These are phyloP conservation scores for Fomitiporia mediterranea DNA, from an alignment of 1,284 basidiomycete species.

Conservation along the genomic window DNA sequence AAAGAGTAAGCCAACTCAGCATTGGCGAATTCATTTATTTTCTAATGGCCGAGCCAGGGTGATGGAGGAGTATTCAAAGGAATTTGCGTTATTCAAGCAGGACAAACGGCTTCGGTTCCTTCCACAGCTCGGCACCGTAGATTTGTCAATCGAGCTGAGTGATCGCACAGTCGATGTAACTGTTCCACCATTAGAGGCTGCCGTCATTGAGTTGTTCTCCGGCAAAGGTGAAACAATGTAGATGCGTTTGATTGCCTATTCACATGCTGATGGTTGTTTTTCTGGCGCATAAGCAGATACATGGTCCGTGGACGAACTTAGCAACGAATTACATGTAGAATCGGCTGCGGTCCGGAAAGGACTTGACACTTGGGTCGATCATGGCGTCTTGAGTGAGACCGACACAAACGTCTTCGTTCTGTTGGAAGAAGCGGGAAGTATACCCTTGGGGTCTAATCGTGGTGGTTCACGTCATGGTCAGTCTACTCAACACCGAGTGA, in stretches of 20 bases:
- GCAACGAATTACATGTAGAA: slow-evolving; percentile 61
- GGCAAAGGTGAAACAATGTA: slow-evolving; percentile 44
- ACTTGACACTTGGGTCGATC: slow-evolving; percentile 77
- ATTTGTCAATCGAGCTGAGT: slow-evolving; percentile 72
- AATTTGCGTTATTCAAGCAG: slow-evolving; percentile 79
- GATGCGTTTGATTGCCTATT: not conserved
- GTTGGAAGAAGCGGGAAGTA: slow-evolving; percentile 51
- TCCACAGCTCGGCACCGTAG: slow-evolving; percentile 79
- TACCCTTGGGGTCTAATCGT: slow-evolving; percentile 23
- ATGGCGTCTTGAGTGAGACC: slow-evolving; percentile 74
- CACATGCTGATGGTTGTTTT: too few species aligned
- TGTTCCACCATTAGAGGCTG: slow-evolving; percentile 83
- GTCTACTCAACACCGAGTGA: slow-evolving; percentile 18
- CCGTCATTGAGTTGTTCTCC: slow-evolving; percentile 83
- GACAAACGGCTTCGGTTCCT: slow-evolving; percentile 88
- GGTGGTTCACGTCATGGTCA: slow-evolving; percentile 31
- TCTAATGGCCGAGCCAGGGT: slow-evolving; percentile 41
- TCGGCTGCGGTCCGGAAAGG: slow-evolving; percentile 63
- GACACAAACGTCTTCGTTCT: slow-evolving; percentile 52
- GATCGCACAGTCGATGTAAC: slow-evolving; percentile 76
- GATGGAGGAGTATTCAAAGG: slow-evolving; percentile 70
- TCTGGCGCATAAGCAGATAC: not conserved
- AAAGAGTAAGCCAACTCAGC: slow-evolving; percentile 44
- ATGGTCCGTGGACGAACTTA: slow-evolving; percentile 67
- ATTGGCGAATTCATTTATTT: not conserved